Conservation (phyloP, 495 filamentous ascomycete genomes). For the Usnea hakonensis region DNA sequence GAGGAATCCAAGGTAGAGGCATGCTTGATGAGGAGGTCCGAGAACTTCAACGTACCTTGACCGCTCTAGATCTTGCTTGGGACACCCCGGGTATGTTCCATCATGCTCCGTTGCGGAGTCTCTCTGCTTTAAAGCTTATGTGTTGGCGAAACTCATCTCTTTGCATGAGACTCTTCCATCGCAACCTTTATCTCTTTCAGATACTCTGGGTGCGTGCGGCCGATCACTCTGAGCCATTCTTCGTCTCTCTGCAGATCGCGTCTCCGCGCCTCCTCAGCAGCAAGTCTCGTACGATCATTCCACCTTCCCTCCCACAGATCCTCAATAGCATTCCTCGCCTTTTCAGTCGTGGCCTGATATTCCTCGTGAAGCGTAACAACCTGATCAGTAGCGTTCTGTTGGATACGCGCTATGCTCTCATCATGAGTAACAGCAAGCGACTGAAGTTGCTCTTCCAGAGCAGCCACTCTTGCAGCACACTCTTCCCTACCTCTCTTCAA, state of each 20-base stretch:
- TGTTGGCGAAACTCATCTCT: background rate
- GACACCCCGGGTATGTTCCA: background rate
- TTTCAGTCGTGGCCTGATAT: constrained; percentile 18
- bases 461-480: background rate
- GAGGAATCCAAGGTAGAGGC: too few relatives aligned
- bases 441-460: background rate
- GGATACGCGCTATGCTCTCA: constrained; percentile 3
- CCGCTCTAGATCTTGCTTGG: background rate
- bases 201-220: constrained; percentile 18
- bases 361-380: constrained; percentile 2
- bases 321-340: constrained; percentile 28
- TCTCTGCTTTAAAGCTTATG: background rate
- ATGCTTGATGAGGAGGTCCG: background rate
- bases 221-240: constrained; percentile 24
- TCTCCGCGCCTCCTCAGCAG: constrained; percentile 22
- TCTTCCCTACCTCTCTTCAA: constrained; percentile 10
- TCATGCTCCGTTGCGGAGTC: background rate
- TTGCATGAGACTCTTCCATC: background rate
- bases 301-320: constrained; percentile 29
- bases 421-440: background rate
- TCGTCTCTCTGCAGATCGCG: constrained; percentile 22
- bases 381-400: constrained; percentile 6
- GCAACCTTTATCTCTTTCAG: constrained; percentile 15
- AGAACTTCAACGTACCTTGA: background rate
- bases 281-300: constrained; percentile 25